These are phyloP conservation scores for Syncephalis fuscata DNA, from an alignment of 371 early-diverging fungal species.

Conservation along the genomic window DNA sequence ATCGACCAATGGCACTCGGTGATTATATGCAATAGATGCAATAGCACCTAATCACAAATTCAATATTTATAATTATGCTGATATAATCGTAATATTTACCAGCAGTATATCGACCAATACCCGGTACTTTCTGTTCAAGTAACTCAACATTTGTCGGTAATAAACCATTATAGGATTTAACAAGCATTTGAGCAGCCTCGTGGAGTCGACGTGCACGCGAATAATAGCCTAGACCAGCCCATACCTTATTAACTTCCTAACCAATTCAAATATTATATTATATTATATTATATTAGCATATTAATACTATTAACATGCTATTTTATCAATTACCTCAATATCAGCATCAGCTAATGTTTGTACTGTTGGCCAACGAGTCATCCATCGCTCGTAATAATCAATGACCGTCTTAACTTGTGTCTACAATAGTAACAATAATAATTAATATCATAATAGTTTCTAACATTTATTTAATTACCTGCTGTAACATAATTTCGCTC, in stretches of 20 bases:
- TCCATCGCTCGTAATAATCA: constrained; percentile 57
- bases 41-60: constrained; percentile 35
- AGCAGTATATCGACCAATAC: constrained; percentile 42
- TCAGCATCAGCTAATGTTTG: constrained; percentile 42
- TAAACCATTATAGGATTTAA: constrained; percentile 27
- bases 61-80: not conserved
- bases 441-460: not conserved
- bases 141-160: constrained; percentile 35
- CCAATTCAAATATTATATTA: not conserved
- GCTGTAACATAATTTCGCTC: constrained; percentile 74
- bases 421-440: constrained; percentile 8
- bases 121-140: constrained; percentile 46
- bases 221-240: constrained; percentile 78
- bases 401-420: constrained; percentile 64
- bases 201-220: constrained; percentile 53
- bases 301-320: no score
- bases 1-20: constrained; percentile 49
- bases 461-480: constrained; percentile 11
- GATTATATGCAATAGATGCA: constrained; percentile 52
- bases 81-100: constrained; percentile 1
- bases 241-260: constrained; percentile 42
- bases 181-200: constrained; percentile 49
- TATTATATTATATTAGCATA: not conserved
- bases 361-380: constrained; percentile 59
- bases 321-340: constrained; percentile 41